Base-by-base conservation (phyloP, 1,139 yeast species). In the Petasospora rhodanensis region DNA sequence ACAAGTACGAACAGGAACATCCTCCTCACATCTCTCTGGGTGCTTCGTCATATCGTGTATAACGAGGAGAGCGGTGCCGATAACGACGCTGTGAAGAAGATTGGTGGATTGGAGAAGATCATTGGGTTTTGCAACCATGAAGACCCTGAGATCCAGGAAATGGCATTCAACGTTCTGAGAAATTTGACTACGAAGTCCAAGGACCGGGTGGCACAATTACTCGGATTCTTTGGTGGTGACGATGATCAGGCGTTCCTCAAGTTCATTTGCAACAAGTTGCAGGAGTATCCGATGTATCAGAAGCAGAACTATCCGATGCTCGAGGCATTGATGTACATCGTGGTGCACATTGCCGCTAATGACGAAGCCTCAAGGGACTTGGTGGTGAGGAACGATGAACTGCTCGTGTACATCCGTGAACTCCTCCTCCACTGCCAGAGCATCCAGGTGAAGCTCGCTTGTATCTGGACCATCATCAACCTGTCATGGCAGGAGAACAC, bases 181-280 rank as follows among this genome's bases (percentile, higher is more conserved):
- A 87, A 87, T 52, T 59, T 82, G 31, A 73, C 89, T 0, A 78
- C 87, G 23, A 75, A 79, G n/a, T 72, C 83, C 4, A 63, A 73
- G 15, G 63, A 65, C 27, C 74, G 77, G 40, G 66, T 73, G 3
- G 63, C 62, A 31, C 49, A 56, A 23, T 47, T 73, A 9, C 52
- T 73, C 33, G 55, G 53, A n/a, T 56, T 55, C 49, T 57, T 62
- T 42, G 27, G 57, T 25, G 38, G 40, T 14, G 45, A 29, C 2
- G 27, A 25, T 17, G 40, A 13, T 11, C n/a, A n/a, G n/a, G n/a
- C n/a, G n/a, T n/a, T n/a, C n/a, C 53, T 63, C 2, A 49, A 53
- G 13, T 64, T 61, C 38, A 40, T 68, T 36, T 46, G 54, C 12
- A 40, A 49, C 12, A 42, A 40, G 19, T 32, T 49, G 26, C 22